These are phyloP conservation scores for Wickerhamomyces sp. DNA, from an alignment of 1,139 yeast genomes.

Conservation along the genomic window DNA sequence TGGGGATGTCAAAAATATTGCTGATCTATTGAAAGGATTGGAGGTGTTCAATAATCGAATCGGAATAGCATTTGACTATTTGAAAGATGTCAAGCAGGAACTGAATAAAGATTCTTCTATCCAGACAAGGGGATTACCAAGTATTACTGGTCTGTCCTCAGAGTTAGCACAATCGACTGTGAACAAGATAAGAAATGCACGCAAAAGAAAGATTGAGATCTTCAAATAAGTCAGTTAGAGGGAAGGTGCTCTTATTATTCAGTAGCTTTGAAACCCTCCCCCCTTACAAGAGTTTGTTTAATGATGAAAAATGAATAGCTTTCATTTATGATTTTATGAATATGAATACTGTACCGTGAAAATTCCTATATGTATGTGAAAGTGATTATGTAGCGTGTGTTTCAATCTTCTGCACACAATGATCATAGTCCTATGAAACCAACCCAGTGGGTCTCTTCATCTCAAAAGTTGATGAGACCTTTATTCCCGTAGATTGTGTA, in stretches of 20 bases:
- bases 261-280: too few species aligned
- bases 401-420: too few species aligned
- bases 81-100: slow-evolving; percentile 6
- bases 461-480: too few species aligned
- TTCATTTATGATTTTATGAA: background rate
- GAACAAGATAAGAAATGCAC: background rate
- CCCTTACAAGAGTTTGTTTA: too few species aligned
- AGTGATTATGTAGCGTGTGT: too few species aligned
- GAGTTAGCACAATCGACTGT: background rate
- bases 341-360: background rate
- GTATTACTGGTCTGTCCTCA: background rate
- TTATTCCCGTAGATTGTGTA: too few species aligned
- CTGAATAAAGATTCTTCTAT: background rate
- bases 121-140: background rate
- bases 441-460: too few species aligned
- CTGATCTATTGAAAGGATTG: slow-evolving; percentile 11
- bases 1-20: slow-evolving; percentile 5
- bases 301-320: background rate
- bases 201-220: slow-evolving; percentile 5
- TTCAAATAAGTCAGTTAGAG: too few species aligned
- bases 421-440: too few species aligned
- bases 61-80: slow-evolving; percentile 9
- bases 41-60: slow-evolving; percentile 12
- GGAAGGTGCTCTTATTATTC: too few species aligned
- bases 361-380: too few species aligned